Evolutionary conservation across 306 rosid genomes (phyloP).

Genomic region (Rosa lucieae): DNA sequence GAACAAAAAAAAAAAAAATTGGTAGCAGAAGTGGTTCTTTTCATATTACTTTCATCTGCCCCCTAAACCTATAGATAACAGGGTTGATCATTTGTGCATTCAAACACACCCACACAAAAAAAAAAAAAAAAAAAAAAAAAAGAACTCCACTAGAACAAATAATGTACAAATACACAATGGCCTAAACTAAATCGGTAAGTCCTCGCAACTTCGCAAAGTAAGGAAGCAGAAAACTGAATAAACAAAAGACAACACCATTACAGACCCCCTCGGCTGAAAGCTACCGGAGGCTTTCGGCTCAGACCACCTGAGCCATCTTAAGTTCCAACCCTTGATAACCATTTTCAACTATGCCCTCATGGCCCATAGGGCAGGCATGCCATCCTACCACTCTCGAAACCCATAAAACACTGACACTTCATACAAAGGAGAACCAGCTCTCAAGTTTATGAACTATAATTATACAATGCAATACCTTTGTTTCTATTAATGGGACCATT

Average conservation of each 20-base stretch:
- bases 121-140: slow-evolving; percentile 38
- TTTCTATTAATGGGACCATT: slow-evolving; percentile 22
- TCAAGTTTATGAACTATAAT: slow-evolving; percentile 53
- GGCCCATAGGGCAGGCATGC: slow-evolving; percentile 54
- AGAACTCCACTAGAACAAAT: slow-evolving; percentile 53
- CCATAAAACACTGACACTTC: slow-evolving; percentile 46
- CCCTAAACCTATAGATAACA: not conserved
- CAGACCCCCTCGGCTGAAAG: slow-evolving; percentile 38
- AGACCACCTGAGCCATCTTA: slow-evolving; percentile 58
- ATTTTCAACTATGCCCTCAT: slow-evolving; percentile 43
- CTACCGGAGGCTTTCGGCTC: slow-evolving; percentile 38
- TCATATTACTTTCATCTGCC: not conserved
- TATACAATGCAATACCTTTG: slow-evolving; percentile 62
- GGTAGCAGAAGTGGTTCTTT: no score
- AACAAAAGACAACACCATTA: slow-evolving; percentile 40
- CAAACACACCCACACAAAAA: no score
- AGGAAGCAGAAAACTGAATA: slow-evolving; percentile 56
- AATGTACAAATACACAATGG: slow-evolving; percentile 58
- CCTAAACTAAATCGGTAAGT: slow-evolving; percentile 31
- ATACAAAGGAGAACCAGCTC: slow-evolving; percentile 45
- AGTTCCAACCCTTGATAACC: slow-evolving; percentile 49
- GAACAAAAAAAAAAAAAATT: not conserved
- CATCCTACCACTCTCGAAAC: slow-evolving; percentile 65
- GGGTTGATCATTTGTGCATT: no score
- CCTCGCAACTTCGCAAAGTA: slow-evolving; percentile 57